These are phyloP conservation scores for Tilletia walkeri DNA, from an alignment of 1,284 basidiomycete species.

Conservation along the genomic window DNA sequence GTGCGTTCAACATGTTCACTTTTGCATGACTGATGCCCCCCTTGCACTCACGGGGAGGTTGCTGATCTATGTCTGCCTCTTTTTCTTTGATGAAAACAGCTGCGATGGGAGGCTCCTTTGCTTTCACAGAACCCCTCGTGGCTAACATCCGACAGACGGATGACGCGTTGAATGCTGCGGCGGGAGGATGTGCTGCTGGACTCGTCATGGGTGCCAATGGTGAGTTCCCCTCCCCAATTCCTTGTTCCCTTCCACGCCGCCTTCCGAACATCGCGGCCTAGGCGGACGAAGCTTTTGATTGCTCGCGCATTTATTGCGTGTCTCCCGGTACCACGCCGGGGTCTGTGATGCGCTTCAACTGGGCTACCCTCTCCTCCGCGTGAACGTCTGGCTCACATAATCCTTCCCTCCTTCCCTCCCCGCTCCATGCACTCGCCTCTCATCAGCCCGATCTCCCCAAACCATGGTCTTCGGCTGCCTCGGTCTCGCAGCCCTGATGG, in stretches of 20 bases:
- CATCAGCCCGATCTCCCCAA: slow-evolving; percentile 77
- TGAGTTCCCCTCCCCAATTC: slow-evolving; percentile 56
- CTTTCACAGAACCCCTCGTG: slow-evolving; percentile 74
- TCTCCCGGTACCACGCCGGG: background rate
- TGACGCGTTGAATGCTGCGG: slow-evolving; percentile 79
- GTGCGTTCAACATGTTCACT: slow-evolving; percentile 20
- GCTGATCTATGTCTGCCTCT: too few relatives aligned
- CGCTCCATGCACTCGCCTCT: too few relatives aligned
- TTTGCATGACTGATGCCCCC: background rate
- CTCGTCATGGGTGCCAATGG: slow-evolving; percentile 82
- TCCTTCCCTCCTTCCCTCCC: background rate
- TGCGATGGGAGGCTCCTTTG: slow-evolving; percentile 86
- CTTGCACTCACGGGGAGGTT: too few relatives aligned
- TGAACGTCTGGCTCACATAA: background rate
- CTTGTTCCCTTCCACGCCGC: background rate
- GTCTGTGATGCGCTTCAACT: background rate
- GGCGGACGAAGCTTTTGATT: too few relatives aligned
- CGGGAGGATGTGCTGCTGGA: slow-evolving; percentile 87
- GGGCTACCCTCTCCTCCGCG: background rate
- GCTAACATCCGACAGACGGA: slow-evolving; percentile 79
- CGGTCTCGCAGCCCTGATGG: slow-evolving; percentile 75
- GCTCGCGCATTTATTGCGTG: too few relatives aligned
- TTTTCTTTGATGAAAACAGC: slow-evolving; percentile 48
- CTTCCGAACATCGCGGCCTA: too few relatives aligned
- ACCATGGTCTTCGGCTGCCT: slow-evolving; percentile 77